phyloP scores from a whole-genome alignment of 805 yeast genomes.

The Candida wancherniae region DNA sequence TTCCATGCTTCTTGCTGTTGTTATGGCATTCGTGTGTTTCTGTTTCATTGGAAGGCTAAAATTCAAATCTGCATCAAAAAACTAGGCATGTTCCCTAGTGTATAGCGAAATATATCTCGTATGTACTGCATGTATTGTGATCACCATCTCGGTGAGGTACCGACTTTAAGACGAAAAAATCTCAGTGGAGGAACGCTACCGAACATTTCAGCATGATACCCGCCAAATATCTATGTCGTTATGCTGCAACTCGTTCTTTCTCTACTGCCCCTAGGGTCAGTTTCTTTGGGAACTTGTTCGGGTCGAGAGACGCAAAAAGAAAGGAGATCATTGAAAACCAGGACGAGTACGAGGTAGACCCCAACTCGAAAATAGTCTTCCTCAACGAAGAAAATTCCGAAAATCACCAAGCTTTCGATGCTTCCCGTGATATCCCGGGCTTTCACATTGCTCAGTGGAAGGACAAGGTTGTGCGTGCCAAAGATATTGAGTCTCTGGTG shows the following conservation, averaged over 20 bases:
- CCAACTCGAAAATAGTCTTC: slow-evolving; percentile 29
- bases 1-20: too few species aligned
- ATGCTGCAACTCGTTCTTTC: slow-evolving; percentile 3
- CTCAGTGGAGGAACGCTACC: too few species aligned
- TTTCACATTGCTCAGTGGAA: slow-evolving; percentile 37
- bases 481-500: slow-evolving; percentile 27
- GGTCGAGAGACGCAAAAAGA: slow-evolving; percentile 27
- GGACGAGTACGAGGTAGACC: slow-evolving; percentile 32
- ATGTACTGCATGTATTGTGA: too few species aligned
- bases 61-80: too few species aligned
- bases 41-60: too few species aligned
- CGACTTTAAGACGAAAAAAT: too few species aligned
- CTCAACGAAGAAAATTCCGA: slow-evolving; percentile 36
- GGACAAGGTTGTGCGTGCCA: slow-evolving; percentile 17
- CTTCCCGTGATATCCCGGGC: slow-evolving; percentile 30
- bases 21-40: too few species aligned
- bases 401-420: slow-evolving; percentile 19
- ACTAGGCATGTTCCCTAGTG: background rate
- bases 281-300: slow-evolving; percentile 32
- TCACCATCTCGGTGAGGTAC: too few species aligned
- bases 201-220: too few species aligned
- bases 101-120: too few species aligned
- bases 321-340: slow-evolving; percentile 36
- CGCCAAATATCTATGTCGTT: too few species aligned
- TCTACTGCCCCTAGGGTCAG: slow-evolving; percentile 14